Evolutionary conservation across 805 yeast genomes (phyloP).

Genomic region (Barnettozyma vustinii): DNA sequence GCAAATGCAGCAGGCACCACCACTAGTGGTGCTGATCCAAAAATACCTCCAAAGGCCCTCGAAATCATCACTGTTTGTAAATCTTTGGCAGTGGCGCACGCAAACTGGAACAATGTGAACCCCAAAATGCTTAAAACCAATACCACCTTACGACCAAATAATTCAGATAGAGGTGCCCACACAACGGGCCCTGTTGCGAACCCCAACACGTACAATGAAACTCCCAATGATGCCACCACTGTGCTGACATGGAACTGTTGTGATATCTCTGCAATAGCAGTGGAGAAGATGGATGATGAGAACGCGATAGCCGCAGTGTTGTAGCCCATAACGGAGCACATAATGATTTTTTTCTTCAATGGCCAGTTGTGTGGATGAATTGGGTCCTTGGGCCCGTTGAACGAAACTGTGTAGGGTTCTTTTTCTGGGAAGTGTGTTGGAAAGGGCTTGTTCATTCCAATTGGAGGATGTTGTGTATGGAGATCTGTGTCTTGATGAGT

Average conservation of each 20-base stretch:
- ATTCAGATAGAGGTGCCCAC: constrained; percentile 84
- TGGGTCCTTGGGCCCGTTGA: constrained; percentile 77
- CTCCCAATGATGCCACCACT: constrained; percentile 66
- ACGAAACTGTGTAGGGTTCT: constrained; percentile 65
- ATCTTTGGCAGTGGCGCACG: constrained; percentile 70
- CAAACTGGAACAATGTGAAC: constrained; percentile 58
- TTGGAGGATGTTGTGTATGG: constrained; percentile 30
- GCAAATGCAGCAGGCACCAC: constrained; percentile 85
- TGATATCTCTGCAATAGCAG: constrained; percentile 46
- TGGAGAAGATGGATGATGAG: constrained; percentile 78
- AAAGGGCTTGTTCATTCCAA: constrained; percentile 58
- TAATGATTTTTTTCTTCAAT: constrained; percentile 34
- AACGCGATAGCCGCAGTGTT: constrained; percentile 52
- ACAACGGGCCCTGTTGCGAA: constrained; percentile 89
- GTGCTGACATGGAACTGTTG: constrained; percentile 51
- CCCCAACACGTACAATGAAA: constrained; percentile 81
- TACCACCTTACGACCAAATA: constrained; percentile 65
- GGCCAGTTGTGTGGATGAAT: constrained; percentile 78
- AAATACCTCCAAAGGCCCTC: constrained; percentile 73
- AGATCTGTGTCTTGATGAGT: neutral
- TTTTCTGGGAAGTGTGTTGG: constrained; percentile 47
- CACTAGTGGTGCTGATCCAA: constrained; percentile 82
- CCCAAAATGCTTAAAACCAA: constrained; percentile 51
- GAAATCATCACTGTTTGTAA: constrained; percentile 71
- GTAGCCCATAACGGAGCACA: constrained; percentile 40